Percentiles rank a stretch among this genome's conserved stretches.
Conservation (phyloP, 148 eudicot species). For the Cornus controversa region DNA sequence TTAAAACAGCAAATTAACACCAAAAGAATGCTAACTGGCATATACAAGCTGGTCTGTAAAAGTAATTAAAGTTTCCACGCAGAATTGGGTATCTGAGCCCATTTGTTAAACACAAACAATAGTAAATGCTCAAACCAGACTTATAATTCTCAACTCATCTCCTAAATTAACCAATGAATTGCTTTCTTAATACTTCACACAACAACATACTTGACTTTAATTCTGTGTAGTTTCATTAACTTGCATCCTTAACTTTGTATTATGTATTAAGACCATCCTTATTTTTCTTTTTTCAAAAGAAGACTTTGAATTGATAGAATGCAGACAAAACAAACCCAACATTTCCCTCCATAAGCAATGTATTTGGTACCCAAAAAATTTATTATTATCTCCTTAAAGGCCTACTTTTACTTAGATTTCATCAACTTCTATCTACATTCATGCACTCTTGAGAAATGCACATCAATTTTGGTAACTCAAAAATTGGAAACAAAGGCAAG, state of each 20-base stretch:
- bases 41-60: neutral
- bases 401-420: neutral
- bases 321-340: neutral
- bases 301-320: neutral
- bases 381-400: neutral
- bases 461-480: neutral
- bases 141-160: neutral
- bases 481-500: neutral
- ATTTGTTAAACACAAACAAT: neutral
- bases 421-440: neutral
- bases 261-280: neutral
- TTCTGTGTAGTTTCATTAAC: no score
- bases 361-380: neutral
- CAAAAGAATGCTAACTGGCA: neutral
- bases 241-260: neutral
- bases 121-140: neutral
- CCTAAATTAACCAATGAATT: neutral
- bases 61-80: neutral
- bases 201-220: no score
- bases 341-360: neutral
- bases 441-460: no score
- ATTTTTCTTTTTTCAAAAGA: neutral
- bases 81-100: neutral
- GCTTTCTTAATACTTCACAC: no score
- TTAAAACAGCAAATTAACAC: neutral